These are phyloP conservation scores for Crucibulum laeve DNA, from an alignment of 768 basidiomycete species.

Conservation along the genomic window DNA sequence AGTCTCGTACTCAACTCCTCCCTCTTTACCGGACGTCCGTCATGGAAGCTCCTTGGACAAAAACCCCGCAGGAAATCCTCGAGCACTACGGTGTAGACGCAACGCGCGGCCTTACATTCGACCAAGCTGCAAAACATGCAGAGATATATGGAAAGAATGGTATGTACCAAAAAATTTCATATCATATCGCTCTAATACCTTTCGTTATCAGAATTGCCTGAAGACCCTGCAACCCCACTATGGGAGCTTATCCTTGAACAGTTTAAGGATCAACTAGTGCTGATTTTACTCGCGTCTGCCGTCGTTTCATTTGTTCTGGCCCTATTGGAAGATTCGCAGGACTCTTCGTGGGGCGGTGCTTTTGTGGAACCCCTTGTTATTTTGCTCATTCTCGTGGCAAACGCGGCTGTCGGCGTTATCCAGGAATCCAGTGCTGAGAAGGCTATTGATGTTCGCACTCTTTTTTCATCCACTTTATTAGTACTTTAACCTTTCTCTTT, in stretches of 20 bases:
- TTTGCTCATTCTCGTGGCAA: conserved; percentile 91
- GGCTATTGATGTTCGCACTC: conserved; percentile 85
- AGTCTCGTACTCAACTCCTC: conserved; percentile 11
- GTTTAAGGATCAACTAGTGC: conserved; percentile 97
- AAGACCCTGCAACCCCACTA: conserved; percentile 85
- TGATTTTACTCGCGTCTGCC: conserved; percentile 93
- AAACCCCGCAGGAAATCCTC: conserved; percentile 61
- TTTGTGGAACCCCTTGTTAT: conserved; percentile 97
- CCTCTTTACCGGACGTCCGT: conserved; percentile 17
- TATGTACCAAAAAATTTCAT: conserved; percentile 22
- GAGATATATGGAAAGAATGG: conserved; percentile 86
- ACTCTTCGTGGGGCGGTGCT: conserved; percentile 67
- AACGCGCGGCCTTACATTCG: conserved; percentile 54
- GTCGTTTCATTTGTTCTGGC: conserved; percentile 92
- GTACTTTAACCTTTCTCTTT: conserved; percentile 5
- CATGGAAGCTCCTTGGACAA: conserved; percentile 81
- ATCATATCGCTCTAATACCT: conserved; percentile 2
- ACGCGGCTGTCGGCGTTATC: conserved; percentile 95
- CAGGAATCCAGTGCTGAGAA: conserved; percentile 96
- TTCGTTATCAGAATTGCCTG: conserved; percentile 69
- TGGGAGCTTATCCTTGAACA: conserved; percentile 97
- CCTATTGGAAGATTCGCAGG: conserved; percentile 73
- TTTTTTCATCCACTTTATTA: conserved; percentile 1
- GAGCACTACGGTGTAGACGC: conserved; percentile 69
- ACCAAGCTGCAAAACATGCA: conserved; percentile 70